Conservation (phyloP, 345 rosid genomes). For the Isatis tinctoria region DNA sequence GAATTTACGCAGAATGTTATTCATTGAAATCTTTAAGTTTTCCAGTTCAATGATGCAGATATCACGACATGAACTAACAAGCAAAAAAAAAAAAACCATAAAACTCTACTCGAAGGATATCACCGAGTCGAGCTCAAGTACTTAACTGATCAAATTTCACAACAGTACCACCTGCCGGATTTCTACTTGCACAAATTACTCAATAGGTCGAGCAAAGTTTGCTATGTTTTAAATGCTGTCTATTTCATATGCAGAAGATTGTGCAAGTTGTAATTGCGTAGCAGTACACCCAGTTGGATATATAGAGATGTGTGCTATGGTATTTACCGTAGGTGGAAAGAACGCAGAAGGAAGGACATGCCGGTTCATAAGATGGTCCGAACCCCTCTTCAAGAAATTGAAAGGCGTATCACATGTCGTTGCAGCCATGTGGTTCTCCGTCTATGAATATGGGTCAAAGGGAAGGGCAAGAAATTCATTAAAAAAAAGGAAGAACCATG, state of each 20-base stretch:
- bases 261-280: background rate
- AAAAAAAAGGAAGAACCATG: conserved; percentile 8
- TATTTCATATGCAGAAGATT: background rate
- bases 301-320: background rate
- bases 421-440: conserved; percentile 40
- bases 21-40: background rate
- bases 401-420: conserved; percentile 38
- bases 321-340: conserved; percentile 32
- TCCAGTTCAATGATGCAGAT: conserved; percentile 3
- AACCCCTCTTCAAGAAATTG: conserved; percentile 45
- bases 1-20: background rate
- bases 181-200: background rate
- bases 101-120: background rate
- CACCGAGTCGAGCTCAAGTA: background rate
- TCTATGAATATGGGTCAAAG: conserved; percentile 34
- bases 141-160: background rate
- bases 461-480: conserved; percentile 4
- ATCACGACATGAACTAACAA: background rate
- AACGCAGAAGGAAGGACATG: conserved; percentile 40
- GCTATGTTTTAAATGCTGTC: background rate
- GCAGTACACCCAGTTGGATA: background rate
- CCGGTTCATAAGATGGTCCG: conserved; percentile 51
- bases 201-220: background rate
- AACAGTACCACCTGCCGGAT: background rate
- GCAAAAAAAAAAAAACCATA: background rate